phyloP scores from a whole-genome alignment of 2,329 filamentous ascomycete species.

The Neonectria punicea region DNA sequence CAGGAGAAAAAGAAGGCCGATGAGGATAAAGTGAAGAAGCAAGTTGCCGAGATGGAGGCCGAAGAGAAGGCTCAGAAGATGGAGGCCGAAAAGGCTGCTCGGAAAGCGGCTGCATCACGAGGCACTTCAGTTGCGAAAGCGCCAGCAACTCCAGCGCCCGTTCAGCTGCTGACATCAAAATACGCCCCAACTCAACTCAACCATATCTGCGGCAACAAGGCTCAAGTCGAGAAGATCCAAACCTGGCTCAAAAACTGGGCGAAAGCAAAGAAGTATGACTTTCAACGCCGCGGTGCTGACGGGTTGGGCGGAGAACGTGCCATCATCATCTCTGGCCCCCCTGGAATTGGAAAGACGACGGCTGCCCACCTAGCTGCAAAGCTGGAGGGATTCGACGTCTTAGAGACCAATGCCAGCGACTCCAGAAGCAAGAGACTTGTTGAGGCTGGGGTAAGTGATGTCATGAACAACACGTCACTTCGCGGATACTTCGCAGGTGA shows the following conservation, averaged over 20 bases:
- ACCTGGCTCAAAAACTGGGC: constrained; percentile 87
- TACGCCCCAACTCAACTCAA: constrained; percentile 87
- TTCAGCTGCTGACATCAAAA: constrained; percentile 90
- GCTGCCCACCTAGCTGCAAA: constrained; percentile 94
- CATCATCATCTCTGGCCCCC: constrained; percentile 95
- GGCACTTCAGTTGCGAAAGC: constrained; percentile 48
- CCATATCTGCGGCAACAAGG: constrained; percentile 97
- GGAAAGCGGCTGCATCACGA: constrained; percentile 49
- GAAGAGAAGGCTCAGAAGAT: constrained; percentile 73
- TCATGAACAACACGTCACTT: constrained; percentile 92
- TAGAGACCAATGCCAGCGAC: constrained; percentile 97
- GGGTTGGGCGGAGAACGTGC: constrained; percentile 85
- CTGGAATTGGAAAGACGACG: constrained; percentile 97
- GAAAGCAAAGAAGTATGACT: constrained; percentile 80
- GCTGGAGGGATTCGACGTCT: constrained; percentile 89
- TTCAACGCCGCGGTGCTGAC: constrained; percentile 85
- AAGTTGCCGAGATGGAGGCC: constrained; percentile 86
- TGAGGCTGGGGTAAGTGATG: constrained; percentile 86
- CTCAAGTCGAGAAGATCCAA: constrained; percentile 87
- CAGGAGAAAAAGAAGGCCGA: constrained; percentile 88
- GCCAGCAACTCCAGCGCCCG: constrained; percentile 59
- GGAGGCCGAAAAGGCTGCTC: constrained; percentile 63
- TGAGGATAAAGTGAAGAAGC: constrained; percentile 81
- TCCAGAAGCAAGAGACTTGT: constrained; percentile 96
- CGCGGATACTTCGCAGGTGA: constrained; percentile 90